Evolutionary conservation across 192 early-diverging fungal species (phyloP).

Genomic region (Backusella sp.): DNA sequence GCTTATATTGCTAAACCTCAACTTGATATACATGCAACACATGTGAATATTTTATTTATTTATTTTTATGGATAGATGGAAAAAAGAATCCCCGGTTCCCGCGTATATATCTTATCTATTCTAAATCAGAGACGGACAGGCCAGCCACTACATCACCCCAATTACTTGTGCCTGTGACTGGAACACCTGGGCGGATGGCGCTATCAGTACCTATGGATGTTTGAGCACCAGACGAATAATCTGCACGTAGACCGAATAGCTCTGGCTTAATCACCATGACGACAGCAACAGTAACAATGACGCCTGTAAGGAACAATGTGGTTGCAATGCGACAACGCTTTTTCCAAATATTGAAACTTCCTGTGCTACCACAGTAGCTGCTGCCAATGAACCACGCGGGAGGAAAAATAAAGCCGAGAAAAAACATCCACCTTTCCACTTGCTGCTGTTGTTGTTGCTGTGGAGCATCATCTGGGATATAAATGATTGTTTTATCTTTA

Average conservation of each 20-base stretch:
- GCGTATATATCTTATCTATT: not conserved
- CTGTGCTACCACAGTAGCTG: not conserved
- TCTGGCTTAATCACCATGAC: slow-evolving; percentile 32
- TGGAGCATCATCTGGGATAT: not conserved
- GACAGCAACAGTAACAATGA: slow-evolving; percentile 20
- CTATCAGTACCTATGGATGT: slow-evolving; percentile 20
- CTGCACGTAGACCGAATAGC: slow-evolving; percentile 23
- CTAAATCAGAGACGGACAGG: not conserved
- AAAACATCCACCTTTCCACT: slow-evolving; percentile 27
- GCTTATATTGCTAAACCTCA: not conserved
- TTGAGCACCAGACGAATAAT: slow-evolving; percentile 21
- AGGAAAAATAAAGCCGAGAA: slow-evolving; percentile 28
- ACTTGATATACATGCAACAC: not conserved
- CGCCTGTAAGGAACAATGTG: slow-evolving; percentile 19
- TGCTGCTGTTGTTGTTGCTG: not conserved
- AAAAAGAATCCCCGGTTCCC: not conserved
- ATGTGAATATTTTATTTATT: not conserved
- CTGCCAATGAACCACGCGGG: slow-evolving; percentile 30
- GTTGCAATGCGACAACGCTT: slow-evolving; percentile 33
- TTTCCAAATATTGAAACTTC: slow-evolving; percentile 16
- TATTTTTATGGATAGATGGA: not conserved
- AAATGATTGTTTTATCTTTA: not conserved
- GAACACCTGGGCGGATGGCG: slow-evolving; percentile 32
- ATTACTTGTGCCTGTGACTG: slow-evolving; percentile 25
- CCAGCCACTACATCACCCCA: slow-evolving; percentile 31